Evolutionary conservation across 768 basidiomycete genomes (phyloP), one percentile per base, ranked within the genome.

Genomic region (Termitomyces sp.): DNA sequence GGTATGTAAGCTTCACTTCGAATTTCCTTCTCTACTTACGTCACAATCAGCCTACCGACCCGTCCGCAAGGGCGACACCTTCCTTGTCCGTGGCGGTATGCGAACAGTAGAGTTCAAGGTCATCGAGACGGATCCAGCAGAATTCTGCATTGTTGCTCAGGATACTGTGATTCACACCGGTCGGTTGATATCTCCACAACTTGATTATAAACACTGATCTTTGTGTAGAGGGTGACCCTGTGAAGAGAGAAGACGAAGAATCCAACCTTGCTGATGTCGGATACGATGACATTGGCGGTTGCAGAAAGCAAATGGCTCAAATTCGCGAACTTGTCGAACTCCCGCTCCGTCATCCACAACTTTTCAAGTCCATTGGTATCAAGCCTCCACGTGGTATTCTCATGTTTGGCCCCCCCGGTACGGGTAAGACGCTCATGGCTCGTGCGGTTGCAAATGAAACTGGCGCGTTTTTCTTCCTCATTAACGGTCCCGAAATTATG

Each of bases 321-420:
- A 98, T 99, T 63, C 95, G 97, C 76, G 97, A 98, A 81, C 88
- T 99, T 42, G 97, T 98, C 66, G 97, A 99, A 76, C 83, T 99
- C 3, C 97, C 97, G 36, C 84, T 98, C 46, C 94, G 97, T 61
- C 97, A 99, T 77, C 97, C 97, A 46, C 96, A 98, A 78, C 86
- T 99, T 15, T 99, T 98, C 90, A 99, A 99, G 74, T 96, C 96
- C 28, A 99, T 99, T 73, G 97, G 97, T 86, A 99, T 99, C 85
- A 99, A 98, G 76, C 97, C 97, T 36, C 96, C 96, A 24, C 90
- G 96, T 67, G 96, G 96, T 84, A 96, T 99, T 70, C 89, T 99
- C 66, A 91, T 99, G 94, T 99, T 85, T 71, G 96, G 96, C 59
- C 96, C 96, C 65, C 96, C 96, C 38, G 97, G 97, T 82, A 98